phyloP scores from a whole-genome alignment of 495 filamentous ascomycete genomes.

The Penicillium canescens region DNA sequence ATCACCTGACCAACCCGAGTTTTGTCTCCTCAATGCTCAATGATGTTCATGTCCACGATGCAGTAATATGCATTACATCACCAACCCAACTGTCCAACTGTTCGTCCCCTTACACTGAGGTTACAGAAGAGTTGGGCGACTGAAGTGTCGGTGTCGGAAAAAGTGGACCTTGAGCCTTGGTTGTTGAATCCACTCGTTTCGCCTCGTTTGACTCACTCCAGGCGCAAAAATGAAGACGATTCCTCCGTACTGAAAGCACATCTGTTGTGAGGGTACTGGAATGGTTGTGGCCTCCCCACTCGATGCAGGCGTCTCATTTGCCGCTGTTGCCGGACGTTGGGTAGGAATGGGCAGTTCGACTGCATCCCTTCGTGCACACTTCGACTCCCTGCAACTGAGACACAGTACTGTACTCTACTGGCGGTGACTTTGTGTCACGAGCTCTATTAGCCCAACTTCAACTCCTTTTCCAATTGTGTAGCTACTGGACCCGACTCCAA shows the following conservation, averaged over 20 bases:
- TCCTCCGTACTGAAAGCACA: too few relatives aligned
- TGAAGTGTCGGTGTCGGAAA: constrained; percentile 33
- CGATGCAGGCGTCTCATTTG: constrained; percentile 28
- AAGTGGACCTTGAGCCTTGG: constrained; percentile 11
- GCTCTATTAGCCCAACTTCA: constrained; percentile 5
- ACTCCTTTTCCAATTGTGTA: constrained; percentile 5
- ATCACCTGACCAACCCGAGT: constrained; percentile 18
- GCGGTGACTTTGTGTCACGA: constrained; percentile 15
- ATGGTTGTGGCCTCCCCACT: constrained; percentile 15
- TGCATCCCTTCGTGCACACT: constrained; percentile 17
- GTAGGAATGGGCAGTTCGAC: constrained; percentile 33
- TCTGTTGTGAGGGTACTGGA: not conserved
- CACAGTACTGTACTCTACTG: constrained; percentile 9
- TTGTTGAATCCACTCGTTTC: not conserved
- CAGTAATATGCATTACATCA: constrained; percentile 9
- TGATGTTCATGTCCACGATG: constrained; percentile 8
- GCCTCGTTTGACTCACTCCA: constrained; percentile 13
- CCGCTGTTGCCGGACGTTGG: constrained; percentile 40
- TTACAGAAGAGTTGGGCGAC: constrained; percentile 5
- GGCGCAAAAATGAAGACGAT: too few relatives aligned
- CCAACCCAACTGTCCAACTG: constrained; percentile 19
- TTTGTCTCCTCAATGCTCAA: not conserved
- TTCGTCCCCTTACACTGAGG: constrained; percentile 17
- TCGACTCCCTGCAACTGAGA: constrained; percentile 5
- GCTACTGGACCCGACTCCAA: not conserved